Conservation (phyloP, 306 rosid genomes). For the Rosa rugosa region DNA sequence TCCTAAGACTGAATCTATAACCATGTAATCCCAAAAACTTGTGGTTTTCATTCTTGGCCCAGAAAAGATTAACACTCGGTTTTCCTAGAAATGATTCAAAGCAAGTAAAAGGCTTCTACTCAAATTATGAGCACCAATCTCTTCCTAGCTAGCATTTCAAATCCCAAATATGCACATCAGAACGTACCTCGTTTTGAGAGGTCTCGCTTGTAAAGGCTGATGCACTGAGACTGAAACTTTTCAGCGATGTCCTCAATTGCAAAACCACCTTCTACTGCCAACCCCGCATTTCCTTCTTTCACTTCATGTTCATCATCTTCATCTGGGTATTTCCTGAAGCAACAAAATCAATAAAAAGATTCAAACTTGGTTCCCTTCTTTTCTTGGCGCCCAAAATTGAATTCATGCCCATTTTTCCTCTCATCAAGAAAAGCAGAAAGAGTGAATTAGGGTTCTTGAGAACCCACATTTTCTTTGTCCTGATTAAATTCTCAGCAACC, state of each 20-base stretch:
- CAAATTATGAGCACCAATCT: neutral
- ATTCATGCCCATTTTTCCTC: neutral
- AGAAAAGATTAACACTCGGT: neutral
- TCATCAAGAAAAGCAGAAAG: conserved; percentile 18
- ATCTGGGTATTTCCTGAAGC: conserved; percentile 19
- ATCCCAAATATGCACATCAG: neutral
- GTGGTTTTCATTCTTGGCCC: neutral
- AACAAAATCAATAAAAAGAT: conserved; percentile 10
- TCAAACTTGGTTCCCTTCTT: neutral
- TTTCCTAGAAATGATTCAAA: neutral
- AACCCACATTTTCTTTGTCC: conserved; percentile 15
- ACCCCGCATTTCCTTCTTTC: conserved; percentile 17
- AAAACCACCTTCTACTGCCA: conserved; percentile 2
- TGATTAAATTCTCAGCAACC: conserved; percentile 5
- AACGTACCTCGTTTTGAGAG: conserved; percentile 31
- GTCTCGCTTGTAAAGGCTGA: conserved; percentile 25
- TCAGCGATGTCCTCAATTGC: conserved; percentile 29
- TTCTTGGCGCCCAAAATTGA: neutral
- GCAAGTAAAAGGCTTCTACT: neutral
- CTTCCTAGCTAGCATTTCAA: neutral
- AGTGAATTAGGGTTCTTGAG: neutral
- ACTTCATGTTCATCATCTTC: conserved; percentile 26
- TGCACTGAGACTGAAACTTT: conserved; percentile 27
- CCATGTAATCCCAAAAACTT: neutral
- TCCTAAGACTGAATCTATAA: neutral